A percentile compares a stretch with the other conserved stretches of the same genome.
Evolutionary conservation across 108 stramenopile genomes (phyloP).

Genomic region (Pseudonitzschia multiseries): DNA sequence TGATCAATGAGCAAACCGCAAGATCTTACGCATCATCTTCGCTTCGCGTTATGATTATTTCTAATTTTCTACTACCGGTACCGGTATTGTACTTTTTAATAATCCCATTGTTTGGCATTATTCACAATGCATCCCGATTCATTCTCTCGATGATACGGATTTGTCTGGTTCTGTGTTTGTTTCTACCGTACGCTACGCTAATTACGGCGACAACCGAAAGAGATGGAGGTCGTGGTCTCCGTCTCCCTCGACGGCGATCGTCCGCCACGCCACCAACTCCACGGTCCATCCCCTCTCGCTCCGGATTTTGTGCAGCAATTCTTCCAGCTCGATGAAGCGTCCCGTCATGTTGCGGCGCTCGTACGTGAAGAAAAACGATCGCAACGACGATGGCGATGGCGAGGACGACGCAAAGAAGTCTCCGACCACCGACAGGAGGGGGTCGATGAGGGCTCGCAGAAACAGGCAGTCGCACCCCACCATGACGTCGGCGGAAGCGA

Average conservation of each 20-base stretch:
- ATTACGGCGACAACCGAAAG: not conserved
- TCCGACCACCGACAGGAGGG: not conserved
- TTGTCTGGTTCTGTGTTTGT: too few species aligned
- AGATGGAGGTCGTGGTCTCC: not conserved
- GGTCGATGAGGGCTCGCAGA: not conserved
- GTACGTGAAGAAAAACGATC: not conserved
- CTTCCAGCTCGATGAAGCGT: not conserved
- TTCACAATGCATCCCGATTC: too few species aligned
- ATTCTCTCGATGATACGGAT: too few species aligned
- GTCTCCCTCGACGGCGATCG: not conserved
- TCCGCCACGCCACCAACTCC: conserved; percentile 1
- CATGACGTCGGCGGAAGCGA: not conserved
- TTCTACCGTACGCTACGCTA: too few species aligned
- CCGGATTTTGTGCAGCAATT: not conserved
- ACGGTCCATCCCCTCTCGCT: not conserved
- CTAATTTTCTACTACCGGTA: too few species aligned
- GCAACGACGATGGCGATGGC: not conserved
- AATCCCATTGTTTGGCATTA: too few species aligned
- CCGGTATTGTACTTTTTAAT: too few species aligned
- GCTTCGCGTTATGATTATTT: too few species aligned
- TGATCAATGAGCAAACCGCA: too few species aligned
- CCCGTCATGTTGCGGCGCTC: conserved; percentile 3
- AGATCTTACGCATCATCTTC: too few species aligned
- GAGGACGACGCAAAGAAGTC: not conserved
- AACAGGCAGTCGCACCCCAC: not conserved